Conservation (phyloP, 1,284 basidiomycete genomes). For the Sparassis latifolia region DNA sequence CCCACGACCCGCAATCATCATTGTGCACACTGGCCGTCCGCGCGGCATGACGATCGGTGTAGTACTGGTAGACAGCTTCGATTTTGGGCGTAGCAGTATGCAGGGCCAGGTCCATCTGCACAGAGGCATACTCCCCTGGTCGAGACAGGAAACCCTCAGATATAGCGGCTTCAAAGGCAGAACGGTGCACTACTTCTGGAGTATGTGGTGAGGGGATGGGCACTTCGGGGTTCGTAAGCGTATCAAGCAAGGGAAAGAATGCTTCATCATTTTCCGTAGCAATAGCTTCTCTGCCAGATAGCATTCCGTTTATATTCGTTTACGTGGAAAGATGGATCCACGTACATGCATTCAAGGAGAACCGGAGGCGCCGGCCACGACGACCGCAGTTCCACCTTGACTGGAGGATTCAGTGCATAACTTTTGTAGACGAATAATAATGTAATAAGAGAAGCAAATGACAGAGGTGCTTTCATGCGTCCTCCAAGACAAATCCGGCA, state of each 20-base stretch:
- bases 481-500: not conserved
- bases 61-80: conserved; percentile 68
- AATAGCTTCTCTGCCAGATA: conserved; percentile 48
- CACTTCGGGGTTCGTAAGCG: conserved; percentile 49
- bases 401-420: conserved; percentile 41
- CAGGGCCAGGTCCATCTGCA: conserved; percentile 60
- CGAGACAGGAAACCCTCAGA: conserved; percentile 41
- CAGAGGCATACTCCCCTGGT: conserved; percentile 40
- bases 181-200: conserved; percentile 48
- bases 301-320: not conserved
- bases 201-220: conserved; percentile 26
- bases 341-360: conserved; percentile 80
- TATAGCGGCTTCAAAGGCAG: conserved; percentile 45
- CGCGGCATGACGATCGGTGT: conserved; percentile 33
- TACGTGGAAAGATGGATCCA: conserved; percentile 9
- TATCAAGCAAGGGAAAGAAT: conserved; percentile 67
- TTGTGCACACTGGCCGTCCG: conserved; percentile 9
- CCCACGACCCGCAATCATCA: conserved; percentile 69
- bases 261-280: conserved; percentile 57
- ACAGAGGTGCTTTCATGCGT: not conserved
- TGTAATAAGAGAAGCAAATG: not conserved
- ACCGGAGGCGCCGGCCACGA: conserved; percentile 76
- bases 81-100: conserved; percentile 67
- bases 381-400: conserved; percentile 73
- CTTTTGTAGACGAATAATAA: not conserved